Conservation (phyloP, 176 grass and related monocot genomes). For the Leersia perrieri region DNA sequence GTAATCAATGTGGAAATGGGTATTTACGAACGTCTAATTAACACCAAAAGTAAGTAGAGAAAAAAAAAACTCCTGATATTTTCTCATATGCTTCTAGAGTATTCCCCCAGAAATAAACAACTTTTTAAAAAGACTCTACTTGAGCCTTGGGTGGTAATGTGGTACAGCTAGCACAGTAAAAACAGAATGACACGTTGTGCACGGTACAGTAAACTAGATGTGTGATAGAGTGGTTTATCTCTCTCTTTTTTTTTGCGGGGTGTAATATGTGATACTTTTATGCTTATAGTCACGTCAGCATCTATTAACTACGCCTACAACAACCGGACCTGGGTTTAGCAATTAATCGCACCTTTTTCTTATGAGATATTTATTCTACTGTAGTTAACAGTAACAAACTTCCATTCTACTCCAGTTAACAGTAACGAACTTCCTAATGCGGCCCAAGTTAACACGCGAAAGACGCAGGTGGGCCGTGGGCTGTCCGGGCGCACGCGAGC, state of each 20-base stretch:
- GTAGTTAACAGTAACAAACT: neutral
- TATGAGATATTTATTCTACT: neutral
- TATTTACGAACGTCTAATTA: neutral
- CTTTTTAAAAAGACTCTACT: neutral
- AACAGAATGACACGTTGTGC: neutral
- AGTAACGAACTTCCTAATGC: constrained; percentile 11
- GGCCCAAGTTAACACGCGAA: neutral
- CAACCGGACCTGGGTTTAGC: neutral
- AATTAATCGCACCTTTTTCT: too few relatives aligned
- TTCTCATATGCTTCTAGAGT: neutral
- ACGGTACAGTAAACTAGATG: neutral
- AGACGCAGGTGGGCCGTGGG: neutral
- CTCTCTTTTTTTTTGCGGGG: too few relatives aligned
- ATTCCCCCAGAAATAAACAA: neutral
- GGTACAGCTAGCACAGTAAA: constrained; percentile 26
- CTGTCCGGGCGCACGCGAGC: neutral
- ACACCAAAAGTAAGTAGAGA: neutral
- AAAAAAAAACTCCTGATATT: neutral
- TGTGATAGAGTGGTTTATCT: too few relatives aligned
- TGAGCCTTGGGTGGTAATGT: neutral
- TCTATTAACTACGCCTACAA: neutral
- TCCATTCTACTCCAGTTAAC: neutral
- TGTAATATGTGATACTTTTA: neutral
- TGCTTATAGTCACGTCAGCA: neutral
- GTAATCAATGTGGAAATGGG: neutral